phyloP scores from a whole-genome alignment of 352 stramenopile species.

The Phytophthora ramorum region DNA sequence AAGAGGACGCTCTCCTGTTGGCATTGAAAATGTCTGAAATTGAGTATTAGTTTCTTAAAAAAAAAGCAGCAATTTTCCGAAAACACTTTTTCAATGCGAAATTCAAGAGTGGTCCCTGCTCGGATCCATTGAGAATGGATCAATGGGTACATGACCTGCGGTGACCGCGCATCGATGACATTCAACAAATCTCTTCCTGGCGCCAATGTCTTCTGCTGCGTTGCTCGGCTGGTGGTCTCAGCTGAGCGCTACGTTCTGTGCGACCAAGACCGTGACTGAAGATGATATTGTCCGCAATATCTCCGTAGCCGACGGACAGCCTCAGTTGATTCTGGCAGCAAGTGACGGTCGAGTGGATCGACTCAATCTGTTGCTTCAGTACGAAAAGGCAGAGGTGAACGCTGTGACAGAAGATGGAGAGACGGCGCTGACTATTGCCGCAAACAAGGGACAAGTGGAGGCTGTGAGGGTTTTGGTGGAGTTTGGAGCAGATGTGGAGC shows the following conservation, averaged over 20 bases:
- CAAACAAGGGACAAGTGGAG: not conserved
- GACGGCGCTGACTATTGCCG: not conserved
- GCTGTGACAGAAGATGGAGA: not conserved
- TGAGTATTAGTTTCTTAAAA: conserved; percentile 37
- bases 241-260: not conserved
- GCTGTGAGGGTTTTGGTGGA: not conserved
- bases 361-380: not conserved
- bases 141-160: too few species aligned
- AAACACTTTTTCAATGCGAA: not conserved
- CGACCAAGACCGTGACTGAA: not conserved
- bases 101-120: not conserved
- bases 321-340: not conserved
- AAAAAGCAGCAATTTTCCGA: too few species aligned
- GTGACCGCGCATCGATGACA: not conserved
- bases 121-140: not conserved
- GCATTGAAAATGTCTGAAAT: conserved; percentile 49
- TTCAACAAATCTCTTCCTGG: not conserved
- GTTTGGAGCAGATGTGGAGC: not conserved
- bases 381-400: not conserved
- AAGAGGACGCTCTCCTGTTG: conserved; percentile 46
- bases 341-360: not conserved
- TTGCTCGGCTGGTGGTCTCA: not conserved
- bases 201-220: not conserved
- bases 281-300: not conserved
- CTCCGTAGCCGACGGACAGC: not conserved